A percentile compares a stretch with the other conserved stretches of the same genome.
Evolutionary conservation across 208 protist genomes (phyloP).

Genomic region (Crithidia fasciculata): DNA sequence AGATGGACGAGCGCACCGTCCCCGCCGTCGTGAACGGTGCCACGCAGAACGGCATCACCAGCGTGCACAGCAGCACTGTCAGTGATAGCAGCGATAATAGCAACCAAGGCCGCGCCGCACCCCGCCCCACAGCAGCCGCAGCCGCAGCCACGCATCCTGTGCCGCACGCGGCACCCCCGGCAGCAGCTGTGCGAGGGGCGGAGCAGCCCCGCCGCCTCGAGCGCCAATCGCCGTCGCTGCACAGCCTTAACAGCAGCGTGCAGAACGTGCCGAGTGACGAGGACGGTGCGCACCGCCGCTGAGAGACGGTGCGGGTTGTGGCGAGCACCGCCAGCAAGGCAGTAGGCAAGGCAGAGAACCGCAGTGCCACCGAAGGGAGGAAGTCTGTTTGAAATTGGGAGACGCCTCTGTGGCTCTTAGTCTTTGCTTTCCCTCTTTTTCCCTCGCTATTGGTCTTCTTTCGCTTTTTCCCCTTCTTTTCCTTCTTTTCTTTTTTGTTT

Average conservation of each 20-base stretch:
- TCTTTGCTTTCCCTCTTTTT: too few species aligned
- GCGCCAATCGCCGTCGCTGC: constrained; percentile 23
- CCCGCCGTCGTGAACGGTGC: constrained; percentile 5
- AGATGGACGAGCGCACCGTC: constrained; percentile 12
- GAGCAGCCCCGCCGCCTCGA: constrained; percentile 11
- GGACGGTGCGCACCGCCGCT: neutral
- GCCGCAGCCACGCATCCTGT: neutral
- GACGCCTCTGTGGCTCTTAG: too few species aligned
- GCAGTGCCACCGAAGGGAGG: too few species aligned
- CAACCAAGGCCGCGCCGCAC: neutral
- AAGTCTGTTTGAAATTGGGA: too few species aligned
- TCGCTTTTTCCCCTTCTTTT: constrained; percentile 5
- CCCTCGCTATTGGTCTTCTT: neutral
- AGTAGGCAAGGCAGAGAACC: neutral
- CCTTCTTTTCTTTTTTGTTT: neutral
- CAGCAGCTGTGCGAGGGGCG: neutral
- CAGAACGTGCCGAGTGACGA: constrained; percentile 22
- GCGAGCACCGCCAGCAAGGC: neutral
- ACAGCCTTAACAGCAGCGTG: constrained; percentile 34
- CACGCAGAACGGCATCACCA: constrained; percentile 15
- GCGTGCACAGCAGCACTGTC: constrained; percentile 11
- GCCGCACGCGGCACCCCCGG: neutral
- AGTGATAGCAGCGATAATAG: constrained; percentile 8
- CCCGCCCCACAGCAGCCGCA: neutral
- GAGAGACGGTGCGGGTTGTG: too few species aligned